Evolutionary conservation across 192 early-diverging fungal genomes (phyloP).

Genomic region (Phycomyces blakesleeanus): DNA sequence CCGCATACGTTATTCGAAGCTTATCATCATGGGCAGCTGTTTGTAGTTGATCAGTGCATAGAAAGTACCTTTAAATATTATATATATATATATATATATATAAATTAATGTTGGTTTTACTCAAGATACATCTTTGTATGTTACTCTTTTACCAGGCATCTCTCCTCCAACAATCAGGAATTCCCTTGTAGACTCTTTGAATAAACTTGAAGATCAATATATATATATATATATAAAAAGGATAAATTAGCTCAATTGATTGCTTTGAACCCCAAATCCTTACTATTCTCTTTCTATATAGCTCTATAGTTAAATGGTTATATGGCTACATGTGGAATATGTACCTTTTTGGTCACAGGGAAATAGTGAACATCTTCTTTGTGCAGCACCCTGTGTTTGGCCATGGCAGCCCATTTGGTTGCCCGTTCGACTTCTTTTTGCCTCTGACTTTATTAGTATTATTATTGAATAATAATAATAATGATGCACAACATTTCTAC

Average conservation of each 20-base stretch:
- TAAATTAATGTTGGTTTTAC: no score
- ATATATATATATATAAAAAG: no score
- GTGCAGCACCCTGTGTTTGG: conserved; percentile 1
- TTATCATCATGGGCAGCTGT: conserved; percentile 15
- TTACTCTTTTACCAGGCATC: conserved; percentile 43
- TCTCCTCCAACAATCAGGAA: conserved; percentile 55
- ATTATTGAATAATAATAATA: no score
- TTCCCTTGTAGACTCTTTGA: conserved; percentile 51
- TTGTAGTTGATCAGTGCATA: conserved; percentile 24
- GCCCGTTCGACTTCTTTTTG: conserved; percentile 30
- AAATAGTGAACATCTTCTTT: conserved; percentile 25
- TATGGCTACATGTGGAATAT: neutral
- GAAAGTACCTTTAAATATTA: conserved; percentile 25
- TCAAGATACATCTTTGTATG: neutral
- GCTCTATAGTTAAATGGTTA: neutral
- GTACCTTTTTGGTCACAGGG: conserved; percentile 27
- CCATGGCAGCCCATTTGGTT: conserved; percentile 37
- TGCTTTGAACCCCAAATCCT: neutral
- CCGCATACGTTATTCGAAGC: conserved; percentile 15
- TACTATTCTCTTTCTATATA: neutral
- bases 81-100: no score
- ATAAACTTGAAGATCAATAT: conserved; percentile 44
- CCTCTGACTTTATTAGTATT: conserved; percentile 18
- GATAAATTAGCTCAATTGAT: conserved; percentile 2
- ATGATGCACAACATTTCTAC: no score